phyloP scores from a whole-genome alignment of 805 yeast species.

The Saccharomycopsis amapae region DNA sequence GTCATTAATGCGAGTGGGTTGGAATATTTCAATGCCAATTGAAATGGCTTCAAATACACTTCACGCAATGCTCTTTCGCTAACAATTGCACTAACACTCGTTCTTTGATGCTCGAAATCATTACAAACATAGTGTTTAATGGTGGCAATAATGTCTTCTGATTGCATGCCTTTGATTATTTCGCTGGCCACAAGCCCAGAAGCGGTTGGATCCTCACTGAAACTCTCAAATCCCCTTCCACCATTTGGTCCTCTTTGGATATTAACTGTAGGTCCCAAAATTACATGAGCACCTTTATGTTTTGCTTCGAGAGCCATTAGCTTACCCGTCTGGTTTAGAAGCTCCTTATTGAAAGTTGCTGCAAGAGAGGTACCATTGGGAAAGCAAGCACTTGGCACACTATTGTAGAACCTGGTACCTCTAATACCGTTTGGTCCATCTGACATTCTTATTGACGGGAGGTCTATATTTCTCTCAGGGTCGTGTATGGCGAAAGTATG shows the following conservation, averaged over 20 bases:
- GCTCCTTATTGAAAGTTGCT: slow-evolving; percentile 46
- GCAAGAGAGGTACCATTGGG: slow-evolving; percentile 59
- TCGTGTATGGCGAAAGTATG: slow-evolving; percentile 31
- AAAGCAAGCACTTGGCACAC: slow-evolving; percentile 49
- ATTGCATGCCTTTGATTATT: slow-evolving; percentile 49
- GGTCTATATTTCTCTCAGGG: neutral
- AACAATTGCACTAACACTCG: slow-evolving; percentile 39
- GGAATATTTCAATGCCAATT: slow-evolving; percentile 46
- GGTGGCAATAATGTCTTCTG: slow-evolving; percentile 49
- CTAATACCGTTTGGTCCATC: slow-evolving; percentile 65
- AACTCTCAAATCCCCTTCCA: slow-evolving; percentile 61
- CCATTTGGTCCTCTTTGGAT: slow-evolving; percentile 59
- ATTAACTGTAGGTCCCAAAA: slow-evolving; percentile 46
- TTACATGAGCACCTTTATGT: slow-evolving; percentile 47
- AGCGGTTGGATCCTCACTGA: slow-evolving; percentile 55
- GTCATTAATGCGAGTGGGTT: slow-evolving; percentile 55
- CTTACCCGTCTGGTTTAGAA: slow-evolving; percentile 43
- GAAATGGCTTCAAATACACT: slow-evolving; percentile 57
- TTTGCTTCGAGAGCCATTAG: slow-evolving; percentile 51
- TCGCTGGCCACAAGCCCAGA: slow-evolving; percentile 49
- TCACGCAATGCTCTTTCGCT: slow-evolving; percentile 60
- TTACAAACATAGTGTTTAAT: slow-evolving; percentile 54
- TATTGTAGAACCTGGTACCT: slow-evolving; percentile 47
- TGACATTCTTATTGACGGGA: slow-evolving; percentile 33
- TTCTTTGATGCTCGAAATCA: slow-evolving; percentile 54